Base-by-base conservation (phyloP, 768 basidiomycete genomes). In the Leucosporidium scottii region DNA sequence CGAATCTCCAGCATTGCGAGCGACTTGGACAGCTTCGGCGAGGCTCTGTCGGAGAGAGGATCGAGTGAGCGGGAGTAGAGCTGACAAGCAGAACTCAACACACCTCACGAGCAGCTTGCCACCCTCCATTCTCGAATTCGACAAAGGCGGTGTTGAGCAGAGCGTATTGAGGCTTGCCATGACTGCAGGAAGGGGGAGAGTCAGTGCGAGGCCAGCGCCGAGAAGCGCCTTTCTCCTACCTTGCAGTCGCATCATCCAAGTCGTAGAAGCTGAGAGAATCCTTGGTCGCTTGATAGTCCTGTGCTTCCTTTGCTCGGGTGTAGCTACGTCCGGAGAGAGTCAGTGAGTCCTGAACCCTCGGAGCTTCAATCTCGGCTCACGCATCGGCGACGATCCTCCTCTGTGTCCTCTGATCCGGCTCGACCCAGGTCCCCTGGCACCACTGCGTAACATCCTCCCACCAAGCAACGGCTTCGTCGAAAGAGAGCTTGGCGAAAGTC, bases 131-230 rank as follows among this genome's bases (percentile, higher is more conserved):
- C 20, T 67, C 66, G 28, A 27, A 63, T 51, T 67, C 66, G 56
- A 67, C 21, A 5, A 67, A 62, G 7, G 61, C 66, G 18, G 62
- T 57, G 39, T 67, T 61, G 20, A 67, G 61, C 5, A 67, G 61
- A 13, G 66, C 61, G 31, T 62, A 50, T 25, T 67, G 61, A 18
- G 66, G n/a, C 4, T 27, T 53, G 10, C 6, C 15, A 0, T 54
- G 55, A 25, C 2, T 12, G 6, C 18, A 4, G 27, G 1, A 5
- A 30, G 50, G 50, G 50, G 56, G 12, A 1, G n/a, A 18, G 31
- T 50, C 57, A 0, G 63, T 1, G 4, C 60, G 60, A 8, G 49
- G 50, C 10, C 25, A 23, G 12, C 48, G 59, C 3, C 58, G 54
- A 30, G 51, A n/a, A 6, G 44, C 23, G 23, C 28, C 25, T 28